A percentile compares a stretch with the other conserved stretches of the same genome.
phyloP scores from a whole-genome alignment of 352 stramenopile genomes.

The Phytophthora gonapodyides region DNA sequence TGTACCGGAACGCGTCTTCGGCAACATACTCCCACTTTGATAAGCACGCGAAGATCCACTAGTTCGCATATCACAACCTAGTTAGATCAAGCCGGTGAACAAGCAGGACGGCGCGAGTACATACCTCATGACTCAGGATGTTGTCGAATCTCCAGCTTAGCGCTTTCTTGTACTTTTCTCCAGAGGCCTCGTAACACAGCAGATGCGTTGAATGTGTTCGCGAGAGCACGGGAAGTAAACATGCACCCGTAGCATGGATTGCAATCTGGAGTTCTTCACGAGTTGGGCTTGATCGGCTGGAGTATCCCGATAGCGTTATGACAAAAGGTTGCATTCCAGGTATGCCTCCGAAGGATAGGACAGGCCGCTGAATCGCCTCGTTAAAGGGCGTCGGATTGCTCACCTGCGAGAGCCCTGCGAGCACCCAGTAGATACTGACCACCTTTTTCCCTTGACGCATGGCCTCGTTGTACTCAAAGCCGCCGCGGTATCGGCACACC shows the following conservation, averaged over 20 bases:
- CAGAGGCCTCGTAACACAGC: constrained; percentile 73
- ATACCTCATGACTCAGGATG: constrained; percentile 81
- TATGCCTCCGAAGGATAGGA: constrained; percentile 72
- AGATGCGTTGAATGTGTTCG: constrained; percentile 84
- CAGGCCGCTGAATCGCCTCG: constrained; percentile 59
- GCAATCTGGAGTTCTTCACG: constrained; percentile 85
- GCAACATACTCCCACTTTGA: constrained; percentile 64
- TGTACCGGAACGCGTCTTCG: constrained; percentile 59
- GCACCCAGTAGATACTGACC: constrained; percentile 83
- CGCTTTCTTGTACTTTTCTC: constrained; percentile 88
- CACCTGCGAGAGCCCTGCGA: constrained; percentile 51
- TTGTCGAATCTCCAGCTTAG: constrained; percentile 83
- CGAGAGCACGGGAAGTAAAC: constrained; percentile 82
- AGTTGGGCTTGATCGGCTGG: constrained; percentile 68
- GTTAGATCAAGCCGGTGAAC: constrained; percentile 4
- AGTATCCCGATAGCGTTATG: constrained; percentile 86
- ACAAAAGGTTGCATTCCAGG: constrained; percentile 80
- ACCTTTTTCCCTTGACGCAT: constrained; percentile 69
- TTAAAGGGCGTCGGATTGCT: constrained; percentile 43
- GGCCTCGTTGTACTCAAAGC: constrained; percentile 83
- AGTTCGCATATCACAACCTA: not conserved
- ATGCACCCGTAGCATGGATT: constrained; percentile 83
- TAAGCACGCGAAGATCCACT: constrained; percentile 85
- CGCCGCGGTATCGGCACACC: constrained; percentile 79
- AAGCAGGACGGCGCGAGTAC: not conserved